Percentiles rank a stretch among this genome's conserved stretches.
phyloP scores from a whole-genome alignment of 768 basidiomycete species.

The Phlegmacium glaucopus region DNA sequence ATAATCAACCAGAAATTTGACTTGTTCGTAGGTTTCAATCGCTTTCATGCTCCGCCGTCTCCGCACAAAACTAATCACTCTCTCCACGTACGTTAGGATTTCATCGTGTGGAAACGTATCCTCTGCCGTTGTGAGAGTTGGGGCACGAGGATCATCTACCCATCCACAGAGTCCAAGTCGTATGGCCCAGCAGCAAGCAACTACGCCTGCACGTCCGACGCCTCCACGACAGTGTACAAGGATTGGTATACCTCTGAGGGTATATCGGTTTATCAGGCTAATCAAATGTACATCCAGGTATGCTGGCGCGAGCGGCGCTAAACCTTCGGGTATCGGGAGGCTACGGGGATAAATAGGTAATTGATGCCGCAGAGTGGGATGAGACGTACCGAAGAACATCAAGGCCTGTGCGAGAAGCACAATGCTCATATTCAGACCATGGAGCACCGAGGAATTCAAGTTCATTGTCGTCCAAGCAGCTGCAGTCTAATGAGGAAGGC shows the following conservation, averaged over 20 bases:
- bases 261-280: slow-evolving; percentile 65
- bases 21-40: slow-evolving; percentile 93
- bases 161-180: slow-evolving; percentile 88
- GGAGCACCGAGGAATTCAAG: slow-evolving; percentile 82
- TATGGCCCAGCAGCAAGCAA: slow-evolving; percentile 91
- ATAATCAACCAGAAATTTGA: slow-evolving; percentile 76
- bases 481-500: slow-evolving; percentile 22
- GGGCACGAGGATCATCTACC: slow-evolving; percentile 30
- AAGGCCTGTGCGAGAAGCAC: slow-evolving; percentile 62
- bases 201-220: slow-evolving; percentile 87
- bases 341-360: slow-evolving; percentile 36
- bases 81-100: slow-evolving; percentile 66
- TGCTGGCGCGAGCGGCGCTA: slow-evolving; percentile 60
- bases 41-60: slow-evolving; percentile 82
- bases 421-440: slow-evolving; percentile 71
- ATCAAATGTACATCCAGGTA: slow-evolving; percentile 65
- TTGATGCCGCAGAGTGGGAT: background rate
- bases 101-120: slow-evolving; percentile 30
- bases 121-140: slow-evolving; percentile 6
- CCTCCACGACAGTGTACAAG: slow-evolving; percentile 93
- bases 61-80: slow-evolving; percentile 70
- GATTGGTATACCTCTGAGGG: slow-evolving; percentile 65
- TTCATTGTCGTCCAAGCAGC: slow-evolving; percentile 85
- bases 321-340: slow-evolving; percentile 87
- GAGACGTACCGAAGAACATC: slow-evolving; percentile 70